These are phyloP conservation scores for Psilocybe sp. DNA, from an alignment of 768 basidiomycete species.

Conservation along the genomic window DNA sequence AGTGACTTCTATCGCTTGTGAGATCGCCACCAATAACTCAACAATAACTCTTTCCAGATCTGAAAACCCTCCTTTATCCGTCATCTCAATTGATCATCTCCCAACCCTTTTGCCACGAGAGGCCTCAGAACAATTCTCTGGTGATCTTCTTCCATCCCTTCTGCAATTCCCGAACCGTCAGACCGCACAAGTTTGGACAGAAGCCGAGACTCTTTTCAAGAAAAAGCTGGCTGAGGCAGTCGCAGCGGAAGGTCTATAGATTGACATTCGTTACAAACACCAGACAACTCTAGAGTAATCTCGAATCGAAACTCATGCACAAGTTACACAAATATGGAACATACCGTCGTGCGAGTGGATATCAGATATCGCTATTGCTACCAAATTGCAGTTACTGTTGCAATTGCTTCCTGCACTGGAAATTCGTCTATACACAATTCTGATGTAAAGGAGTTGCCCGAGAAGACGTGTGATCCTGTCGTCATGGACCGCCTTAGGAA, in stretches of 20 bases:
- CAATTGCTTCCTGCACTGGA: background rate
- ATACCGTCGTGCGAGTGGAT: background rate
- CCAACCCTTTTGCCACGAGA: slow-evolving; percentile 95
- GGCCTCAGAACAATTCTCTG: slow-evolving; percentile 94
- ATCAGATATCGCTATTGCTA: background rate
- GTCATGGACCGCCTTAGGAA: background rate
- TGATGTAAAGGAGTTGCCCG: background rate
- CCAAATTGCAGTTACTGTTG: background rate
- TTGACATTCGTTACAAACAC: slow-evolving; percentile 4
- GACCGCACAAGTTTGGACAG: slow-evolving; percentile 77
- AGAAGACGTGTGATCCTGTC: background rate
- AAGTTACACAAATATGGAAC: slow-evolving; percentile 5
- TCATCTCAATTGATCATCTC: slow-evolving; percentile 95
- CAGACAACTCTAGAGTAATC: slow-evolving; percentile 1
- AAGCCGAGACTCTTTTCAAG: slow-evolving; percentile 82
- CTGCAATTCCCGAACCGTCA: slow-evolving; percentile 72
- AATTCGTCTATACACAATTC: slow-evolving; percentile 9
- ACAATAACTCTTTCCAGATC: slow-evolving; percentile 31
- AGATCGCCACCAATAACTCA: slow-evolving; percentile 12
- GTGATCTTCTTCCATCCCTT: slow-evolving; percentile 82
- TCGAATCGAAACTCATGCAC: slow-evolving; percentile 9
- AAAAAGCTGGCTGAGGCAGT: slow-evolving; percentile 47
- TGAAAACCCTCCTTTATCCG: slow-evolving; percentile 68
- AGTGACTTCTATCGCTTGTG: slow-evolving; percentile 28
- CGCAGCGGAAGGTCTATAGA: slow-evolving; percentile 32